Evolutionary conservation across 2,329 filamentous ascomycete genomes (phyloP).

Genomic region (Colletotrichum karsti): DNA sequence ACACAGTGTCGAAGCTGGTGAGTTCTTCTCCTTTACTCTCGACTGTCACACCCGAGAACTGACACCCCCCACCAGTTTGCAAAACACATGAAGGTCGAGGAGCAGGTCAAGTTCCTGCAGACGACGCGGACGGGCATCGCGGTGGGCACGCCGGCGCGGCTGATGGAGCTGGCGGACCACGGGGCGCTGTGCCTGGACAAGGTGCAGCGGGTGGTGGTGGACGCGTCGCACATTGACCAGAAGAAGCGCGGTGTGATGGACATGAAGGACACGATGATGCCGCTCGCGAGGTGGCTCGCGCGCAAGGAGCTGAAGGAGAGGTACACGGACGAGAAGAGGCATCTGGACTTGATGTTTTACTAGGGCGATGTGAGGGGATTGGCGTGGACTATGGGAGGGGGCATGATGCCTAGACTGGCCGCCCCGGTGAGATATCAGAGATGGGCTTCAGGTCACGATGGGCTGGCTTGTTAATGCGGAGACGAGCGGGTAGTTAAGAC

Average conservation of each 20-base stretch:
- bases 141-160: conserved; percentile 86
- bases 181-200: conserved; percentile 76
- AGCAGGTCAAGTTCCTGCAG: conserved; percentile 81
- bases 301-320: conserved; percentile 75
- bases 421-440: no score
- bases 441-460: neutral
- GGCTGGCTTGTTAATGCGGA: no score
- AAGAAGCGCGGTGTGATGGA: conserved; percentile 95
- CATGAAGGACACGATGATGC: conserved; percentile 91
- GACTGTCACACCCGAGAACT: neutral
- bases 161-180: conserved; percentile 84
- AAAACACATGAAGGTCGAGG: conserved; percentile 95
- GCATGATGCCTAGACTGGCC: no score
- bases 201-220: conserved; percentile 83
- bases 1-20: conserved; percentile 82
- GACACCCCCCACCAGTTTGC: conserved; percentile 69
- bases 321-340: conserved; percentile 67
- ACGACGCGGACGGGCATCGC: conserved; percentile 80
- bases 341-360: conserved; percentile 72
- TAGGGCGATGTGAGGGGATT: conserved; percentile 38
- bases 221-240: conserved; percentile 91
- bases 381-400: neutral
- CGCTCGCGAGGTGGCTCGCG: conserved; percentile 78
- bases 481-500: no score
- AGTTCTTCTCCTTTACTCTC: conserved; percentile 25